Percentiles rank a stretch among this genome's conserved stretches.
phyloP scores from a whole-genome alignment of 768 basidiomycete genomes.

The Pleurotus tuber-regium region DNA sequence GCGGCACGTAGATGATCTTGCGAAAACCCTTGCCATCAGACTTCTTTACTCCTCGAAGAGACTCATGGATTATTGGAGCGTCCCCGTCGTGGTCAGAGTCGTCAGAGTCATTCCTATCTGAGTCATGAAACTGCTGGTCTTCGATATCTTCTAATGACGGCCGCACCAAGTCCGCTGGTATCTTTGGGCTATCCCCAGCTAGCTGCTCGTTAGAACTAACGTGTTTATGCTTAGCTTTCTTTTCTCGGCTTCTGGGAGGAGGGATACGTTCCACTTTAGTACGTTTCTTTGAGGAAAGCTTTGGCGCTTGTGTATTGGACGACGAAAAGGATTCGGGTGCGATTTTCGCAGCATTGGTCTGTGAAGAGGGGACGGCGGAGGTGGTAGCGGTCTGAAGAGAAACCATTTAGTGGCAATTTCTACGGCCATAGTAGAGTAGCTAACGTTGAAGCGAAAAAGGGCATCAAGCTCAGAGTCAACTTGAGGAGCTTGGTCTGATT shows the following conservation, averaged over 20 bases:
- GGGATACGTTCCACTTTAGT: background rate
- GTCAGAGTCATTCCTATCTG: background rate
- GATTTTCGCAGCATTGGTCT: no score
- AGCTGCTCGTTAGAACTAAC: no score
- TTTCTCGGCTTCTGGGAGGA: background rate
- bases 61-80: slow-evolving; percentile 62
- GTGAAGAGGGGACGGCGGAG: no score
- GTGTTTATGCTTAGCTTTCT: background rate
- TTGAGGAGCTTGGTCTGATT: slow-evolving; percentile 30
- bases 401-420: no score
- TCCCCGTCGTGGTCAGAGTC: background rate
- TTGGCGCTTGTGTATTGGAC: no score
- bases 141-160: no score
- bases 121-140: no score
- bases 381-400: no score
- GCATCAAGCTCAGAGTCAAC: slow-evolving; percentile 64
- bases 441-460: slow-evolving; percentile 55
- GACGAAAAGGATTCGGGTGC: no score
- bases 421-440: no score
- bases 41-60: slow-evolving; percentile 37
- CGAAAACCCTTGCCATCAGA: slow-evolving; percentile 15
- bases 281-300: background rate
- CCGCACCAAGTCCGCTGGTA: no score
- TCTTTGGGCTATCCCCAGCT: no score
- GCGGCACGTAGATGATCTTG: slow-evolving; percentile 52